A percentile compares a stretch with the other conserved stretches of the same genome.
phyloP scores from a whole-genome alignment of 2,329 filamentous ascomycete species.

The Xylaria sp. region DNA sequence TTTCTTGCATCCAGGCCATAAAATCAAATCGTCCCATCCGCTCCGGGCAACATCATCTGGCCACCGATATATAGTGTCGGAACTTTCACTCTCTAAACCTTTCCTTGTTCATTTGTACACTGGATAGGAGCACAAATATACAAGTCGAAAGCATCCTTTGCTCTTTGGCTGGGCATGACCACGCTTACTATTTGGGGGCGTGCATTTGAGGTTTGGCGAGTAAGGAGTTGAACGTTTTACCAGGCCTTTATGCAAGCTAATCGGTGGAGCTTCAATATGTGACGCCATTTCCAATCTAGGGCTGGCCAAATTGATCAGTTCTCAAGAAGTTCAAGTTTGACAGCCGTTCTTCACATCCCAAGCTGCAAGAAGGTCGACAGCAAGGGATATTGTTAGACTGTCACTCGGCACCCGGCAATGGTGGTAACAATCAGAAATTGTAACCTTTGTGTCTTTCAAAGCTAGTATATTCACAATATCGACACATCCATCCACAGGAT shows the following conservation, averaged over 20 bases:
- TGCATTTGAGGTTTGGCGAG: not conserved
- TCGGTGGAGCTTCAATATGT: not conserved
- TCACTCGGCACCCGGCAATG: not conserved
- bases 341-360: not conserved
- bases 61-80: not conserved
- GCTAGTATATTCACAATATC: constrained; percentile 10
- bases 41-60: constrained; percentile 1
- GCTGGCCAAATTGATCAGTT: not conserved
- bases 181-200: not conserved
- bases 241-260: constrained; percentile 7
- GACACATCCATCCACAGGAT: constrained; percentile 33
- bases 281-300: not conserved
- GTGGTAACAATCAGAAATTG: not conserved
- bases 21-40: not conserved
- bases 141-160: not conserved
- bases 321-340: not conserved
- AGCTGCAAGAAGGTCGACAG: not conserved
- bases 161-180: not conserved
- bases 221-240: not conserved
- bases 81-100: not conserved
- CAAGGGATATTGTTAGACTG: not conserved
- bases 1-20: not conserved
- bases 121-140: not conserved
- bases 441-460: constrained; percentile 1
- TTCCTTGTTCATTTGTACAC: not conserved